Base-by-base conservation (phyloP, 2,329 filamentous ascomycete species). In the Nemania serpens region DNA sequence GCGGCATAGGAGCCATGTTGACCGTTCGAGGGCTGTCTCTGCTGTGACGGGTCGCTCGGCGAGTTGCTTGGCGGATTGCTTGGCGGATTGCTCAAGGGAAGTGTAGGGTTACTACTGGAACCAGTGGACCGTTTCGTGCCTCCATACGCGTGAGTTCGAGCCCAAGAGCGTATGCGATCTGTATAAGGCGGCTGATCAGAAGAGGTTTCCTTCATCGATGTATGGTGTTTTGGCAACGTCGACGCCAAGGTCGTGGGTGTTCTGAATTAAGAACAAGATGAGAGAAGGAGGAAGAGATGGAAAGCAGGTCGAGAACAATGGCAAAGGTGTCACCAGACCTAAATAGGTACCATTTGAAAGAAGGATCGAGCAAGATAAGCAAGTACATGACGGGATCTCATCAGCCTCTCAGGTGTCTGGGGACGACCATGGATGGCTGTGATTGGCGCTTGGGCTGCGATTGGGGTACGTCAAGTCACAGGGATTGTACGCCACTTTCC, bases 141-240 rank as follows among this genome's bases (percentile, higher is more conserved):
- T 81, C 82, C 83, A 84, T 85, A 77, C 79, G 82, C 78, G 77
- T 79, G 77, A 76, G 79, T 75, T 75, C 74, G 74, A 77, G 80
- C 78, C 82, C 79, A 81, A 77, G 81, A 83, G 79, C 79, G 79
- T 78, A 80, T 79, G 79, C 78, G 79, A 81, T 84, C 79, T 84
- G 78, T 79, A 75, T 79, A 78, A 75, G 81, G 78, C 72, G 78
- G 61, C 58, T 68, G 75, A 67, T 82, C 78, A 77, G 81, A 75
- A 68, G 78, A 84, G 77, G 77, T 76, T 82, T 85, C 77, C 82
- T 84, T 87, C 84, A 87, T 87, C 84, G 84, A 86, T 72, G 66
- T 68, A 59, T 64, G 66, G 62, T 66, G 61, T 56, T 66, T 69
- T 76, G 78, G 74, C 70, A 71, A 59, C 59, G 67, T 68, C 66